These are phyloP conservation scores for Tripterygium wilfordii DNA, from an alignment of 177 flowering plant species.

Conservation along the genomic window DNA sequence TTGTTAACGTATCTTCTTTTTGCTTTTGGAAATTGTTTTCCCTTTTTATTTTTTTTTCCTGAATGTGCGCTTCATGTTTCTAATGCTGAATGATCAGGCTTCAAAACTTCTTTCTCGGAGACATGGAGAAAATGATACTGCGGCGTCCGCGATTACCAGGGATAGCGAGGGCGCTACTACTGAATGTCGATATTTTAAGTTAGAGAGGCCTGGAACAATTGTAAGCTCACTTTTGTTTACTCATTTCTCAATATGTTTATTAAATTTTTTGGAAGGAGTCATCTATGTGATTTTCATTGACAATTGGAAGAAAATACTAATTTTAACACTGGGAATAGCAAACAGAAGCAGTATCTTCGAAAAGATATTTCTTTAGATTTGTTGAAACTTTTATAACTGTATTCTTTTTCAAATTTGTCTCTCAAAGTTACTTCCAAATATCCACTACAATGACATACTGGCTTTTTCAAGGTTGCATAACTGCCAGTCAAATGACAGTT, in stretches of 20 bases:
- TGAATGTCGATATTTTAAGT: slow-evolving; percentile 14
- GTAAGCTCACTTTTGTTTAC: slow-evolving; percentile 19
- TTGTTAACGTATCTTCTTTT: slow-evolving; percentile 13
- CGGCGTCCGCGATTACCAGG: slow-evolving; percentile 9
- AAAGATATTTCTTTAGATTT: slow-evolving; percentile 20
- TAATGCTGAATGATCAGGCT: slow-evolving; percentile 38
- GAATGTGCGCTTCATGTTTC: not conserved
- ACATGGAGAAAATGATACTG: slow-evolving; percentile 23
- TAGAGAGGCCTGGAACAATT: slow-evolving; percentile 20
- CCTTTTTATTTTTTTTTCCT: not conserved
- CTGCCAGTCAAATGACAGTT: no score
- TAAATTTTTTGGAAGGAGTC: no score
- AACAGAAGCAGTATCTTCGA: no score
- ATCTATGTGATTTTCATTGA: no score
- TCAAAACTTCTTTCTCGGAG: slow-evolving; percentile 37
- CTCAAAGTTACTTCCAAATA: not conserved
- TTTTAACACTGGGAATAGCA: no score
- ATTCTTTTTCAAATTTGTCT: not conserved
- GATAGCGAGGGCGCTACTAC: slow-evolving; percentile 13
- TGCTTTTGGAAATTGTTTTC: slow-evolving; percentile 4
- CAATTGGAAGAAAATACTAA: no score
- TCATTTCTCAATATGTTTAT: no score
- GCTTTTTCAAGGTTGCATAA: no score
- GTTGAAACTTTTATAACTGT: slow-evolving; percentile 39
- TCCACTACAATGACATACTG: no score